Percentiles rank a stretch among this genome's conserved stretches.
phyloP scores from a whole-genome alignment of 257 asterid species.

The Nicotiana paniculata region DNA sequence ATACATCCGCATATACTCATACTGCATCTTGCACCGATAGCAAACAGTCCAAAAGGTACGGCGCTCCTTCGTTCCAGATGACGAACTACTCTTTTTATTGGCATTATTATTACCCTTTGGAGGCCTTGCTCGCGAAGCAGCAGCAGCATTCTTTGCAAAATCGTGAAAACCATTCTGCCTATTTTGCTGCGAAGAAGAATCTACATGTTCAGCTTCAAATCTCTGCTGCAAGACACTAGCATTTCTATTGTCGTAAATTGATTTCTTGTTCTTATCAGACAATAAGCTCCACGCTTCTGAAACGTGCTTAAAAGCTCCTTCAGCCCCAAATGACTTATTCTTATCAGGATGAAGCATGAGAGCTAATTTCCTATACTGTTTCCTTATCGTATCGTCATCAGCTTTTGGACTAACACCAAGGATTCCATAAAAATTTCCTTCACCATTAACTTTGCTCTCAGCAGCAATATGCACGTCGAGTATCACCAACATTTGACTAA shows the following conservation, averaged over 20 bases:
- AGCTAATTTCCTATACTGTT: slow-evolving; percentile 63
- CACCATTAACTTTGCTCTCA: slow-evolving; percentile 43
- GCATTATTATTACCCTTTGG: slow-evolving; percentile 34
- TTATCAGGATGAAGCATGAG: slow-evolving; percentile 79
- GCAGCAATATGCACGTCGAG: slow-evolving; percentile 57
- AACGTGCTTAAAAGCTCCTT: slow-evolving; percentile 63
- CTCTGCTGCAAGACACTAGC: slow-evolving; percentile 20
- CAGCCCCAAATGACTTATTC: slow-evolving; percentile 59
- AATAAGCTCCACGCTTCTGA: slow-evolving; percentile 76
- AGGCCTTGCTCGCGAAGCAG: slow-evolving; percentile 29
- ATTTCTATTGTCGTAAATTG: slow-evolving; percentile 42
- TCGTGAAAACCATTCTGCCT: slow-evolving; percentile 52
- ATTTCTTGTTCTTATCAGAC: slow-evolving; percentile 50
- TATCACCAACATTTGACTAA: slow-evolving; percentile 57
- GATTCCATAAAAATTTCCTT: slow-evolving; percentile 62
- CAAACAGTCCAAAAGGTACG: slow-evolving; percentile 75
- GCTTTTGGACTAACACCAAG: slow-evolving; percentile 62
- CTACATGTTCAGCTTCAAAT: slow-evolving; percentile 22
- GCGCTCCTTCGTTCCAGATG: slow-evolving; percentile 37
- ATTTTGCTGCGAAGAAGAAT: slow-evolving; percentile 27
- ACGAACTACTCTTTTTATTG: slow-evolving; percentile 24
- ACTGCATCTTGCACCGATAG: slow-evolving; percentile 71
- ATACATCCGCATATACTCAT: slow-evolving; percentile 69
- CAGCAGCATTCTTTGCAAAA: slow-evolving; percentile 36
- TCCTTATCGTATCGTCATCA: slow-evolving; percentile 55